Percentiles rank a stretch among this genome's conserved stretches.
Evolutionary conservation across 768 basidiomycete genomes (phyloP).

Genomic region (Lentinula sp.): DNA sequence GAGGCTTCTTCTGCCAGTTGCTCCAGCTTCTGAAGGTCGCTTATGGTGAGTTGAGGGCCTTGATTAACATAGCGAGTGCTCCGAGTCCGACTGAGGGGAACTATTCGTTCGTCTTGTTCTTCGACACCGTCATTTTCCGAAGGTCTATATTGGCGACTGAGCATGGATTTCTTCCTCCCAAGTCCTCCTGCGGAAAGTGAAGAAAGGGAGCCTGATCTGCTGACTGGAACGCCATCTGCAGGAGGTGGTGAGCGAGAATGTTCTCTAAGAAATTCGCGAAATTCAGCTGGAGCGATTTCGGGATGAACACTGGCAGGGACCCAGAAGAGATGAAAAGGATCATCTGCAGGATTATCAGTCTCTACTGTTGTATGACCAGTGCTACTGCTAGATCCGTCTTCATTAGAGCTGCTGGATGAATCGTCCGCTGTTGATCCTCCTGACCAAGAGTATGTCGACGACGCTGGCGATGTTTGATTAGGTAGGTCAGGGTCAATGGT

Average conservation of each 20-base stretch:
- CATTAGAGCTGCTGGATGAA: conserved; percentile 33
- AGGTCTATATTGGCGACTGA: conserved; percentile 90
- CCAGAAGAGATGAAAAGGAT: conserved; percentile 95
- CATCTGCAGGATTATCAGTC: conserved; percentile 43
- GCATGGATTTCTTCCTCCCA: conserved; percentile 88
- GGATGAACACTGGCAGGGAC: conserved; percentile 95
- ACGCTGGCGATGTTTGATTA: conserved; percentile 54
- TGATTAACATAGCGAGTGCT: conserved; percentile 60
- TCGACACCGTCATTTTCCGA: conserved; percentile 71
- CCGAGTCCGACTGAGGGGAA: conserved; percentile 65
- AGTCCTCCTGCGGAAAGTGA: conserved; percentile 42
- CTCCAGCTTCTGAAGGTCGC: conserved; percentile 91
- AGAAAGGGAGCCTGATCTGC: conserved; percentile 38
- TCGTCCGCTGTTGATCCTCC: conserved; percentile 36
- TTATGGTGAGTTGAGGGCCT: conserved; percentile 86
- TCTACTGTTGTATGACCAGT: conserved; percentile 18
- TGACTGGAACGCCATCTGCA: conserved; percentile 36
- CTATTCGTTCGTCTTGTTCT: conserved; percentile 51
- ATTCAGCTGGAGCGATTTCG: conserved; percentile 95
- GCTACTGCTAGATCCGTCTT: conserved; percentile 22
- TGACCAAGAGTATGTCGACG: conserved; percentile 51
- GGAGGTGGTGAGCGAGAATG: conserved; percentile 65
- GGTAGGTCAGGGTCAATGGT: conserved; percentile 92
- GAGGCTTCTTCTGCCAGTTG: conserved; percentile 88
- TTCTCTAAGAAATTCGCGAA: conserved; percentile 90